phyloP scores from a whole-genome alignment of 257 asterid genomes.

The Petrea volubilis region DNA sequence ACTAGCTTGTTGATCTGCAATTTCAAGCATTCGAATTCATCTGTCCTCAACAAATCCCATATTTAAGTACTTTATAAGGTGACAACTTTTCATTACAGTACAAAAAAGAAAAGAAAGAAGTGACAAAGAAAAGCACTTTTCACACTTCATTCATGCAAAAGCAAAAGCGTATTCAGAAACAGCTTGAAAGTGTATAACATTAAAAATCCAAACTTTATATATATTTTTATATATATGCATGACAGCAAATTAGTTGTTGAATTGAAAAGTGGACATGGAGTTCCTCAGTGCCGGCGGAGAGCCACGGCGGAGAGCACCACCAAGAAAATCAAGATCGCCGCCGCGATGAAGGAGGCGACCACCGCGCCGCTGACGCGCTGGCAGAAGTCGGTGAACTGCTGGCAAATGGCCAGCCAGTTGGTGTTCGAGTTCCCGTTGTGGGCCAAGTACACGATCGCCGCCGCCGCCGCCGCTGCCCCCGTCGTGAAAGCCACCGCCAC shows the following conservation, averaged over 20 bases:
- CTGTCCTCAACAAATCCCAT: no score
- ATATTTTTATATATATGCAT: no score
- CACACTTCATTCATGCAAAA: no score
- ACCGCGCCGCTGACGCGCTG: constrained; percentile 48
- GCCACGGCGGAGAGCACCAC: constrained; percentile 42
- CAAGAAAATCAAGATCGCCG: constrained; percentile 34
- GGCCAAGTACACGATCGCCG: constrained; percentile 52
- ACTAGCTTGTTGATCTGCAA: no score
- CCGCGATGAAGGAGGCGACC: constrained; percentile 45
- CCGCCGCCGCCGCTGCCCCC: constrained; percentile 49
- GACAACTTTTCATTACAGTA: not conserved
- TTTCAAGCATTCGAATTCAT: no score
- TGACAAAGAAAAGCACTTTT: constrained; percentile 22
- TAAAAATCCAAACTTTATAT: no score
- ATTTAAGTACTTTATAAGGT: not conserved
- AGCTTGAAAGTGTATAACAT: no score
- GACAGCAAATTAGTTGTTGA: no score
- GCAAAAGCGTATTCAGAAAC: no score
- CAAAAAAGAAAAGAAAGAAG: no score
- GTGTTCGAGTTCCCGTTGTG: constrained; percentile 48
- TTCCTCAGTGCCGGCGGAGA: constrained; percentile 38
- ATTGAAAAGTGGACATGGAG: no score
- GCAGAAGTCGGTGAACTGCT: constrained; percentile 48
- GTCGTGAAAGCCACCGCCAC: constrained; percentile 37
- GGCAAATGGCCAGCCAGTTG: constrained; percentile 53